These are phyloP conservation scores for Carex pumila DNA, from an alignment of 176 grass and related monocot species.

Conservation along the genomic window DNA sequence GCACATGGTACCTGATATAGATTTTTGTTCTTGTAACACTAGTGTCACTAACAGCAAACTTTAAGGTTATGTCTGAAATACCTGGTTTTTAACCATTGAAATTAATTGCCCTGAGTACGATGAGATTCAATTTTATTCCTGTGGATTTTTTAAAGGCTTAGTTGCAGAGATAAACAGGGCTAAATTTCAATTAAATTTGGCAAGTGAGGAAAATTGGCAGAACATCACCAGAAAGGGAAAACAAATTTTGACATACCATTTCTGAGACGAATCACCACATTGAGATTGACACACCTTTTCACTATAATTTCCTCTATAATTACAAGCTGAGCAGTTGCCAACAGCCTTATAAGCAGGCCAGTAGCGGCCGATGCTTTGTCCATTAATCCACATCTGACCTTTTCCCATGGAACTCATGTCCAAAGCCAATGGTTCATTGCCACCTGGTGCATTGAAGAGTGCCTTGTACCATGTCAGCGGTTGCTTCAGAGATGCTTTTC, in stretches of 20 bases:
- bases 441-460: slow-evolving; percentile 79
- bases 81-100: background rate
- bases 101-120: background rate
- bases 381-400: slow-evolving; percentile 92
- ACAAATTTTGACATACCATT: slow-evolving; percentile 42
- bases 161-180: background rate
- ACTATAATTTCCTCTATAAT: slow-evolving; percentile 76
- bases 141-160: background rate
- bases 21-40: background rate
- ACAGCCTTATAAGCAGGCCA: slow-evolving; percentile 75
- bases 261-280: slow-evolving; percentile 88
- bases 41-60: background rate
- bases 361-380: slow-evolving; percentile 83
- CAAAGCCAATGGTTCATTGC: slow-evolving; percentile 87
- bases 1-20: slow-evolving; percentile 86
- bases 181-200: background rate
- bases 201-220: background rate
- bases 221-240: background rate
- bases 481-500: slow-evolving; percentile 59
- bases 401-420: slow-evolving; percentile 96
- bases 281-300: slow-evolving; percentile 79
- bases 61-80: background rate
- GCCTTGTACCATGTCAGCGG: slow-evolving; percentile 98
- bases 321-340: slow-evolving; percentile 59
- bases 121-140: background rate